These are phyloP conservation scores for Claviceps capensis DNA, from an alignment of 2,329 filamentous ascomycete species.

Conservation along the genomic window DNA sequence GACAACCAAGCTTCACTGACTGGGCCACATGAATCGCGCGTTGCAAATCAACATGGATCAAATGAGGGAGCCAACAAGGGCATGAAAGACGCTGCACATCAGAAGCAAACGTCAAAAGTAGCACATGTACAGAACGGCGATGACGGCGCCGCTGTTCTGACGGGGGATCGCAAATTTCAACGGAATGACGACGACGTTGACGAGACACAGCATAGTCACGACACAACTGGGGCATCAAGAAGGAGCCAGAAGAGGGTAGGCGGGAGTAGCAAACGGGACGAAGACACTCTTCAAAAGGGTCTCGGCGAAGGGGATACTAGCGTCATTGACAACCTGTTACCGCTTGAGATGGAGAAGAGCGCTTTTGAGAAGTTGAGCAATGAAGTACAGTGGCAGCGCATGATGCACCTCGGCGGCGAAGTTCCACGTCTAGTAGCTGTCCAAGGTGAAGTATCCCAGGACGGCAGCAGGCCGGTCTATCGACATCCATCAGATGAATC, in stretches of 20 bases:
- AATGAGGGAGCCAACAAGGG: conserved; percentile 1
- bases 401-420: conserved; percentile 84
- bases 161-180: neutral
- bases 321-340: conserved; percentile 57
- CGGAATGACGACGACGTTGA: neutral
- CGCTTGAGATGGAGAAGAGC: conserved; percentile 36
- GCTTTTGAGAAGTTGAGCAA: conserved; percentile 57
- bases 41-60: conserved; percentile 9
- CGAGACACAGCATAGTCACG: neutral
- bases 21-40: conserved; percentile 6
- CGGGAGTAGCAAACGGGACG: neutral
- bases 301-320: conserved; percentile 74
- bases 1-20: conserved; percentile 1
- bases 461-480: conserved; percentile 78
- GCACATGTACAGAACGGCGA: neutral
- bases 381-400: conserved; percentile 78
- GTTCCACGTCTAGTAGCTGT: conserved; percentile 86
- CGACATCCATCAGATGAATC: conserved; percentile 86
- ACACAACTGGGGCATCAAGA: neutral
- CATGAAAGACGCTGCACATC: neutral
- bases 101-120: neutral
- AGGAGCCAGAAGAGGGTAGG: neutral
- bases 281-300: conserved; percentile 25
- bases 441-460: conserved; percentile 55
- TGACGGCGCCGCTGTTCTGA: neutral